Evolutionary conservation across 495 filamentous ascomycete species (phyloP).

Genomic region (Poronia punctata): DNA sequence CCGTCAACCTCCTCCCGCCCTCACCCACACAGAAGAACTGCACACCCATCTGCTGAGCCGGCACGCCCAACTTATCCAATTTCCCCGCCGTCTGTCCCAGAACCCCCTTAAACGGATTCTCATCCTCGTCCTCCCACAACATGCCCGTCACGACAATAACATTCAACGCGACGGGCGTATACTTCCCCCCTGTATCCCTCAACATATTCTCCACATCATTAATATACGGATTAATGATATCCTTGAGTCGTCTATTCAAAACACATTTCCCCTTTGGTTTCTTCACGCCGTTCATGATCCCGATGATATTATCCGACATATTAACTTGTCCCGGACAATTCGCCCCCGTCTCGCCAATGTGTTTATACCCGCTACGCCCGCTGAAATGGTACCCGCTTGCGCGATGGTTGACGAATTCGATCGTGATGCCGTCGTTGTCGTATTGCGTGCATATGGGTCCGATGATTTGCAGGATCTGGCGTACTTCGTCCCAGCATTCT

Average conservation of each 20-base stretch:
- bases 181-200: constrained; percentile 28
- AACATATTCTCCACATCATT: constrained; percentile 7
- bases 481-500: constrained; percentile 65
- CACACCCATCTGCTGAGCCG: constrained; percentile 73
- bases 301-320: constrained; percentile 42
- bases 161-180: constrained; percentile 63
- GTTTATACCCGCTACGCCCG: constrained; percentile 46
- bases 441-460: constrained; percentile 68
- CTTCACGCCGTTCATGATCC: constrained; percentile 42
- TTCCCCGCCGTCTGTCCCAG: constrained; percentile 57
- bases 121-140: constrained; percentile 29
- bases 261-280: constrained; percentile 12
- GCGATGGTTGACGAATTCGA: constrained; percentile 71
- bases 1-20: constrained; percentile 54
- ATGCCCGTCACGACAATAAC: constrained; percentile 83
- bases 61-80: constrained; percentile 62
- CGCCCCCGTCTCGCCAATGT: constrained; percentile 57
- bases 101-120: constrained; percentile 57
- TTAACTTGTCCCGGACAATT: too few relatives aligned
- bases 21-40: constrained; percentile 87
- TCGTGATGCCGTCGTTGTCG: constrained; percentile 74
- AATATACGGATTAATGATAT: constrained; percentile 60
- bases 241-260: constrained; percentile 56
- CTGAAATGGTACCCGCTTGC: constrained; percentile 22
- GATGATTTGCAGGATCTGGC: constrained; percentile 60